Evolutionary conservation across 306 rosid genomes (phyloP).

Genomic region (cucumber (Cucumis sativus)): DNA sequence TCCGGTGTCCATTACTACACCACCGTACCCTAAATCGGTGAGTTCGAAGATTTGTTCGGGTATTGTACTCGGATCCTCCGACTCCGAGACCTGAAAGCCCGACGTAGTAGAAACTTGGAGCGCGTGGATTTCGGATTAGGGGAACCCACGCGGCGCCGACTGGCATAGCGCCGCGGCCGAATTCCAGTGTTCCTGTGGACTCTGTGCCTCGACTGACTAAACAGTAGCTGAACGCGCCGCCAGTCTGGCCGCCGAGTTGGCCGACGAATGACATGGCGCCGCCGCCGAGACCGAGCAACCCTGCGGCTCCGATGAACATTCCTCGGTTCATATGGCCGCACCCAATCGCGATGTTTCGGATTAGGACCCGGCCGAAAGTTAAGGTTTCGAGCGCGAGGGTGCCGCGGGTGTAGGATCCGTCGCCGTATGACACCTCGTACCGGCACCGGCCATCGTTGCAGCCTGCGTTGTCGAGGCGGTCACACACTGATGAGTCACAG

Average conservation of each 20-base stretch:
- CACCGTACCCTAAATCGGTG: conserved; percentile 49
- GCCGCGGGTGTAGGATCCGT: conserved; percentile 77
- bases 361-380: conserved; percentile 43
- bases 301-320: conserved; percentile 86
- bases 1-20: conserved; percentile 88
- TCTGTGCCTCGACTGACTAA: conserved; percentile 45
- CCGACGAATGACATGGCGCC: conserved; percentile 82
- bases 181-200: conserved; percentile 48
- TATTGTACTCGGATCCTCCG: conserved; percentile 40
- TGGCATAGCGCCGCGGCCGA: conserved; percentile 72
- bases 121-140: conserved; percentile 41
- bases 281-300: conserved; percentile 72
- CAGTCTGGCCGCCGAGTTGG: conserved; percentile 72
- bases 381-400: conserved; percentile 72
- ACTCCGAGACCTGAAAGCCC: conserved; percentile 72
- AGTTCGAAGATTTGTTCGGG: conserved; percentile 34
- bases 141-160: conserved; percentile 81
- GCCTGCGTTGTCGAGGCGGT: conserved; percentile 41
- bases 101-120: conserved; percentile 65
- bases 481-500: conserved; percentile 52
- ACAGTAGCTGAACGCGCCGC: conserved; percentile 63
- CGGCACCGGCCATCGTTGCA: conserved; percentile 55
- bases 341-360: conserved; percentile 65
- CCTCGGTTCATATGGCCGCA: conserved; percentile 83
- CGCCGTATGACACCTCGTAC: conserved; percentile 69